These are phyloP conservation scores for Colletotrichum sp. DNA, from an alignment of 2,329 filamentous ascomycete species.

Conservation along the genomic window DNA sequence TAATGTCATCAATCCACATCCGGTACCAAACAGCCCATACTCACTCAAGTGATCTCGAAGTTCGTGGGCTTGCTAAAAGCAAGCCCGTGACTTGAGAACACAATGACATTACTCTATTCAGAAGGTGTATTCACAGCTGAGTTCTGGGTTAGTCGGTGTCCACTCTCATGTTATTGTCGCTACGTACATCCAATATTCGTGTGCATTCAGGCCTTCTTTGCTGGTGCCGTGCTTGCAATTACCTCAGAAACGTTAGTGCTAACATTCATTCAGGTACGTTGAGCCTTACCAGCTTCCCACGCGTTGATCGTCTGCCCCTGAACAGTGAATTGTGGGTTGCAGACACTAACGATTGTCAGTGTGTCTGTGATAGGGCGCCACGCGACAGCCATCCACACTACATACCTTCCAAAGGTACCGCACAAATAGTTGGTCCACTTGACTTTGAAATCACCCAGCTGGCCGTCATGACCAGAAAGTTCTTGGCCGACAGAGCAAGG, in stretches of 20 bases:
- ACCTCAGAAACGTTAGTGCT: neutral
- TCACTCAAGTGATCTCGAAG: neutral
- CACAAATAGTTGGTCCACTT: neutral
- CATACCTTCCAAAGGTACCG: neutral
- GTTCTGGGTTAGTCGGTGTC: neutral
- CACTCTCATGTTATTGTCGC: neutral
- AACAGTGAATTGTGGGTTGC: neutral
- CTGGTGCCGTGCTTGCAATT: neutral
- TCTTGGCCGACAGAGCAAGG: neutral
- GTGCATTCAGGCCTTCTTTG: neutral
- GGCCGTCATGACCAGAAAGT: neutral
- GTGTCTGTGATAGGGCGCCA: neutral
- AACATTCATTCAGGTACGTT: neutral
- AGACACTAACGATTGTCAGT: neutral
- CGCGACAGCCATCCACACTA: rapidly evolving
- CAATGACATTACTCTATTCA: neutral
- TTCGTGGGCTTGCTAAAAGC: neutral
- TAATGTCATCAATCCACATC: neutral
- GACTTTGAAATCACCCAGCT: neutral
- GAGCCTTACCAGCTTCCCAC: neutral
- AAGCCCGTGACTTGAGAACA: neutral
- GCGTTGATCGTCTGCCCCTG: neutral
- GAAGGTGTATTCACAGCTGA: neutral
- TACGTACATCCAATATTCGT: neutral
- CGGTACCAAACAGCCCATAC: neutral